phyloP scores from a whole-genome alignment of 768 basidiomycete species.

The Xerocomus brunneocitrinus region DNA sequence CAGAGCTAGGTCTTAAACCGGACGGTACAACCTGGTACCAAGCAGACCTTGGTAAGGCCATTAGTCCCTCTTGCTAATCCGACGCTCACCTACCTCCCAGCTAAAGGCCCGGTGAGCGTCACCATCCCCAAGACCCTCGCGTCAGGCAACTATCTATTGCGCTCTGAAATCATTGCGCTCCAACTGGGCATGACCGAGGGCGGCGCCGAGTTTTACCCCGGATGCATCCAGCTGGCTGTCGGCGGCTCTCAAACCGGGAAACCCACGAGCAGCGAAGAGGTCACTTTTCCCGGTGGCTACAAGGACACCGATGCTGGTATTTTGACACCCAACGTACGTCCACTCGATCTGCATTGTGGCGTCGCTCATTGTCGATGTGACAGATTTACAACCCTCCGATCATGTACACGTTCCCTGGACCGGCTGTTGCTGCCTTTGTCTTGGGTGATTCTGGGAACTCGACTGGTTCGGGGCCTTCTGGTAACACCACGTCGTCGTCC shows the following conservation, averaged over 20 bases:
- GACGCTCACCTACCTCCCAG: conserved; percentile 27
- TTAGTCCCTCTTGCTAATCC: conserved; percentile 17
- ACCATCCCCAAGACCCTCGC: conserved; percentile 50
- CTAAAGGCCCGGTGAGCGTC: conserved; percentile 18
- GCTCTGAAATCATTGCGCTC: conserved; percentile 75
- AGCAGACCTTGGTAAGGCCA: conserved; percentile 37
- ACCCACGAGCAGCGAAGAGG: conserved; percentile 34
- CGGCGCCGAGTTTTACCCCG: conserved; percentile 46
- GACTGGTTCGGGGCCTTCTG: not conserved
- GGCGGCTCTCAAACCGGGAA: conserved; percentile 24
- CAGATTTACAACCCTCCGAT: conserved; percentile 30
- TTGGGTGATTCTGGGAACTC: not conserved
- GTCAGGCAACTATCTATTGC: conserved; percentile 68
- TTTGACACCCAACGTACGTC: conserved; percentile 41
- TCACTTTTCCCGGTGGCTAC: conserved; percentile 65
- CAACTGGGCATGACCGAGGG: conserved; percentile 53
- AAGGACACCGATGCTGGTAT: conserved; percentile 66
- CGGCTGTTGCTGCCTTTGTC: conserved; percentile 42
- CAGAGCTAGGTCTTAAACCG: conserved; percentile 42
- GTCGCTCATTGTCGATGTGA: not conserved
- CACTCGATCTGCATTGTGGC: not conserved
- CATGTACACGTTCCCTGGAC: conserved; percentile 54
- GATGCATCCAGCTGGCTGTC: conserved; percentile 26
- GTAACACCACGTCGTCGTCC: not conserved
- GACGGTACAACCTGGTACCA: conserved; percentile 44